These are phyloP conservation scores for Carex cristatella DNA, from an alignment of 176 grass and related monocot species.

Conservation along the genomic window DNA sequence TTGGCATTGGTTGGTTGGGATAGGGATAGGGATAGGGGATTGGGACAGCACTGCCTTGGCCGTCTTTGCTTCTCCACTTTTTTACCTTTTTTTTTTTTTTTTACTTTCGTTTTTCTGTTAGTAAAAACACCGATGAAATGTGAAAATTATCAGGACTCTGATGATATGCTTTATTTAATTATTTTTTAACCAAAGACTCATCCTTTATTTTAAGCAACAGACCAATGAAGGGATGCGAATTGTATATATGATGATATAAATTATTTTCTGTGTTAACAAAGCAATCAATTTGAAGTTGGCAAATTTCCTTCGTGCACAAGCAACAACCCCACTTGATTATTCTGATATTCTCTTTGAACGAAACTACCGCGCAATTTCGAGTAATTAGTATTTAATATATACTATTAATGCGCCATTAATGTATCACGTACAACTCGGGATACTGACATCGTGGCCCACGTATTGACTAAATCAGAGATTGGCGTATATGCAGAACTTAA, in stretches of 20 bases:
- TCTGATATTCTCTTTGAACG: background rate
- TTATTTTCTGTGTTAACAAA: background rate
- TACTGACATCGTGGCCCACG: background rate
- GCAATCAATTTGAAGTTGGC: background rate
- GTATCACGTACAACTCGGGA: background rate
- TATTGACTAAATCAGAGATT: background rate
- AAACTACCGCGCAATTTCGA: background rate
- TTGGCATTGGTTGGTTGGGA: background rate
- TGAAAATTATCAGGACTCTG: background rate
- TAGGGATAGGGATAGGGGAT: background rate
- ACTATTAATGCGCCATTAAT: background rate
- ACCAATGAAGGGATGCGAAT: background rate
- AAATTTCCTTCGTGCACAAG: background rate
- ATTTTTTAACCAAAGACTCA: background rate
- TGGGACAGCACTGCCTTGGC: conserved; percentile 4
- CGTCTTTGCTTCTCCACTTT: conserved; percentile 9
- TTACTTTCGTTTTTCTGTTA: background rate
- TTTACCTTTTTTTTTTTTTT: background rate
- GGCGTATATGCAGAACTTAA: background rate
- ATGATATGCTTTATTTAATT: conserved; percentile 10
- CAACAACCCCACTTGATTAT: background rate
- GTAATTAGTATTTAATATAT: background rate
- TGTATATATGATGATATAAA: background rate
- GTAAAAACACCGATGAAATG: conserved; percentile 9
- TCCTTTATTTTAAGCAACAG: background rate